phyloP scores from a whole-genome alignment of 371 early-diverging fungal species.

The Mucor lusitanicus region DNA sequence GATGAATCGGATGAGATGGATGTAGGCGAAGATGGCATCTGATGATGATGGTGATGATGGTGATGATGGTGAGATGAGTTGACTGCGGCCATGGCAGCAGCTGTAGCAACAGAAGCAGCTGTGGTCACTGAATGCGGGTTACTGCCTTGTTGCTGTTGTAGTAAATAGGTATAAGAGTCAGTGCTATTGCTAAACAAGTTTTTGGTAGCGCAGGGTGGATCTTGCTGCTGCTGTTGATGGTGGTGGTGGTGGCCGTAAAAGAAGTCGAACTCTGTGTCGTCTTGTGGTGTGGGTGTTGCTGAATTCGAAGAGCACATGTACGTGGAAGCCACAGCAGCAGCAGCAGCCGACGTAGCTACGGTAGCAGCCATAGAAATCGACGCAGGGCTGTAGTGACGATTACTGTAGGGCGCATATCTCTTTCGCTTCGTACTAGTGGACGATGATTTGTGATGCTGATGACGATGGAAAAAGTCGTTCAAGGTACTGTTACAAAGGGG shows the following conservation, averaged over 20 bases:
- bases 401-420: not conserved
- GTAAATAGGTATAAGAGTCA: not conserved
- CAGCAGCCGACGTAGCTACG: conserved; percentile 29
- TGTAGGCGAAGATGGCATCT: not conserved
- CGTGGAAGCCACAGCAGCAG: conserved; percentile 25
- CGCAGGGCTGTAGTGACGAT: not conserved
- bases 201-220: not conserved
- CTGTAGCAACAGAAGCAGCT: conserved; percentile 16
- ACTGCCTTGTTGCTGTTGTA: not conserved
- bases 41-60: not conserved
- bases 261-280: conserved; percentile 10
- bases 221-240: not conserved
- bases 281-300: not conserved
- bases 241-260: conserved; percentile 5
- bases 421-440: not conserved
- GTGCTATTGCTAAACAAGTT: not conserved
- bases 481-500: not conserved
- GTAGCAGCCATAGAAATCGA: conserved; percentile 19
- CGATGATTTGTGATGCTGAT: not conserved
- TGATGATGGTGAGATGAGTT: not conserved
- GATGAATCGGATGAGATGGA: not conserved
- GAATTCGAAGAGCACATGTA: not conserved
- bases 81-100: conserved; percentile 20
- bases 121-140: conserved; percentile 2
- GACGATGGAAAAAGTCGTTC: not conserved